Evolutionary conservation across 2,329 filamentous ascomycete species (phyloP).

Genomic region (Botrytis fragariae): DNA sequence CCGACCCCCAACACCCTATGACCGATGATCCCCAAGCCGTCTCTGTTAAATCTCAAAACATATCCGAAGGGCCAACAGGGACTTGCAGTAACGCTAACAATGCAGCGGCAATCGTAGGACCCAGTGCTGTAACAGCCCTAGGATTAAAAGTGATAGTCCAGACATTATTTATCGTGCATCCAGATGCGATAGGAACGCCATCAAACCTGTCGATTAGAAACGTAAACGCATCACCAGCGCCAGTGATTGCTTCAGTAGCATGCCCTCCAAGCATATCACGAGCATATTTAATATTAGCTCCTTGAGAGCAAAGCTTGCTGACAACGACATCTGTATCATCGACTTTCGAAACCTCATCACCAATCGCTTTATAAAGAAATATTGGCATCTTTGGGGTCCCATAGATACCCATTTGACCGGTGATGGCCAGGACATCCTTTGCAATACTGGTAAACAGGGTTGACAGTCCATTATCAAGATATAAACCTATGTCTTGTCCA

Average conservation of each 20-base stretch:
- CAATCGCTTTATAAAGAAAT: slow-evolving; percentile 49
- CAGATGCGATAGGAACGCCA: neutral
- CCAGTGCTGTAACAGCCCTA: neutral
- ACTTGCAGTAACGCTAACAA: slow-evolving; percentile 1
- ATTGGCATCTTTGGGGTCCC: slow-evolving; percentile 47
- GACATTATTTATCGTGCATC: slow-evolving; percentile 9
- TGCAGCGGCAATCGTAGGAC: neutral
- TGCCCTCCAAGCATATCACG: slow-evolving; percentile 46
- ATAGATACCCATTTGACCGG: slow-evolving; percentile 33
- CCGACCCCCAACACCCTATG: neutral
- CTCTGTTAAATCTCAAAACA: neutral
- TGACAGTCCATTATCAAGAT: slow-evolving; percentile 43
- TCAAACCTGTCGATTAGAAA: slow-evolving; percentile 32
- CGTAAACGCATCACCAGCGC: slow-evolving; percentile 37
- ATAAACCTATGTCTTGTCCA: slow-evolving; percentile 41
- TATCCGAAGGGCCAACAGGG: neutral
- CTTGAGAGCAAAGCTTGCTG: slow-evolving; percentile 42
- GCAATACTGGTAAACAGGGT: slow-evolving; percentile 20
- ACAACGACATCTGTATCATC: slow-evolving; percentile 46
- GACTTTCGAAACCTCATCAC: slow-evolving; percentile 46
- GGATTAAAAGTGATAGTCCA: neutral
- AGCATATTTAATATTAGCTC: slow-evolving; percentile 45
- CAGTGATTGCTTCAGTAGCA: slow-evolving; percentile 40
- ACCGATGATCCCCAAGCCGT: no score
- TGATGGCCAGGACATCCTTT: neutral